Evolutionary conservation across 805 yeast species (phyloP), one percentile per base, ranked within the genome.

Genomic region (Pichia membranifaciens): DNA sequence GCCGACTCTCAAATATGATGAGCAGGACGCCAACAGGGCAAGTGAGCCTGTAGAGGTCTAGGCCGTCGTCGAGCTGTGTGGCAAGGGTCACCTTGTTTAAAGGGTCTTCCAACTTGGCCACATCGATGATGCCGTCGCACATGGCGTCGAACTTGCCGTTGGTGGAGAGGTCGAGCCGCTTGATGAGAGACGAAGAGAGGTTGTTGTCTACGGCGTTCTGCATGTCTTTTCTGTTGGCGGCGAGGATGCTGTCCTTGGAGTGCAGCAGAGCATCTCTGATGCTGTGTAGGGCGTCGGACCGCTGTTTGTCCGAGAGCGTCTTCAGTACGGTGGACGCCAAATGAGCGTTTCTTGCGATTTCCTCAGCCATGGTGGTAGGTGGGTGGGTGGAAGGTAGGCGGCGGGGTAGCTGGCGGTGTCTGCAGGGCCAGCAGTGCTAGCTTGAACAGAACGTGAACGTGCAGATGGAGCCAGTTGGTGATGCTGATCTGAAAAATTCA

Each of bases 111-210:
- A 93, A 73, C 3, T 76, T 76, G 1, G 96, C 93, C 17, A 93
- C 99, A 57, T 93, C 99, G 41, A 84, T 70, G 15, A 93, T 82
- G 22, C 99, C 99, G 62, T 89, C 93, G 44, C 91, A 76, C 99
- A 93, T 93, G 23, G 86, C 72, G 53, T 90, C 98, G 60, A 79
- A 93, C 65, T 95, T 93, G 50, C 85, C 96, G 45, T 83, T 81
- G 52, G 76, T 79, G 41, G 86, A 76, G 35, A 93, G 71, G 62
- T 95, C 98, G 15, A 93, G 72, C 56, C 99, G 75, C 61, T 87
- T 90, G 44, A 90, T 71, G 56, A 93, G 70, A 1, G 97, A 78
- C 0, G 81, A 66, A 0, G 93, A 73, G 29, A 91, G 67, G 5
- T 79, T 75, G 40, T 77, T 72, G n/a, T 70, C 64, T 34, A 66